Evolutionary conservation across 768 basidiomycete species (phyloP), one percentile per base, ranked within the genome.

Genomic region (Gloeopeniophorella convolvens): DNA sequence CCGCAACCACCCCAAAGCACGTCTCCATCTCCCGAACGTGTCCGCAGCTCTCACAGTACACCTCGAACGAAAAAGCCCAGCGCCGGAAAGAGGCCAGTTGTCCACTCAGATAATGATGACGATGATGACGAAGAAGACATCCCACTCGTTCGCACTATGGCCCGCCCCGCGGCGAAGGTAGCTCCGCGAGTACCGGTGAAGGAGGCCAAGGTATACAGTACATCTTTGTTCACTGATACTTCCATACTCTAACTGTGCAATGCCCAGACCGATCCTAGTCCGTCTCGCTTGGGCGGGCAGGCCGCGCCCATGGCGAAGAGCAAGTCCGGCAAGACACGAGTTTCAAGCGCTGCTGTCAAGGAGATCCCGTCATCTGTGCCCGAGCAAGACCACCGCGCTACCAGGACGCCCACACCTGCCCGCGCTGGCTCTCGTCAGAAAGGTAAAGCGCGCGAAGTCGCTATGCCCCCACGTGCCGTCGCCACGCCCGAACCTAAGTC

Each of bases 321-420:
- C 11, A 55, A 45, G 33, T 20, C 15, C 11, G 31, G 40, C 8
- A 18, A 2, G 30, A 36, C n/a, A 12, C 51, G 40, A 30, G 27
- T 39, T 30, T 27, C n/a, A 6, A 2, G 12, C n/a, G 11, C 20
- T 23, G 32, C 18, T 16, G 50, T 26, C 16, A 51, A 45, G 4
- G 50, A 51, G 20, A 41, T 51, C 11, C 81, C 81, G 5, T 82
- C 82, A 0, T 85, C 83, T 15, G 66, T 78, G 36, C 80, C 82
- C 3, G 74, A 76, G 32, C 76, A 82, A 60, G 77, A 79, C 35
- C 59, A 61, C 15, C 52, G 31, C 5, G 1, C 40, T 28, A 35
- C 56, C 5, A 36, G n/a, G 27, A 53, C 51, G 31, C 45, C 44
- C 31, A 59, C 52, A 39, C 33, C 45, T 1, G 50, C 35, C 3